Percentiles rank a stretch among this genome's conserved stretches.
phyloP scores from a whole-genome alignment of 2,329 filamentous ascomycete species.

The Aspergillus unguis region DNA sequence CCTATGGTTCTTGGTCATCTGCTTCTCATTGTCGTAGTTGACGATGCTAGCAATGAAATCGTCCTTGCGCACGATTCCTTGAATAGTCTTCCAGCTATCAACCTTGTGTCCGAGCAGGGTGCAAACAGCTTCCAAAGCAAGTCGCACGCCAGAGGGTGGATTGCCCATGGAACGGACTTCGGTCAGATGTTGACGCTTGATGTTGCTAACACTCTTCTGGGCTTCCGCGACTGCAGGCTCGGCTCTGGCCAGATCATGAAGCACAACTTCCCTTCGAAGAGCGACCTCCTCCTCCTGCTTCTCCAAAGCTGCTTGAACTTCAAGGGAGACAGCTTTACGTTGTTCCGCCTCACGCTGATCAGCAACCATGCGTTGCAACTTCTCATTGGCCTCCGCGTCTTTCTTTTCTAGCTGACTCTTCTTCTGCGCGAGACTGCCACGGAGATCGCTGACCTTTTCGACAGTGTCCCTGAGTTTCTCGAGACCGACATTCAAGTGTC shows the following conservation, averaged over 20 bases:
- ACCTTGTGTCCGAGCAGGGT: conserved; percentile 88
- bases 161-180: conserved; percentile 97
- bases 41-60: conserved; percentile 98
- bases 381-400: conserved; percentile 93
- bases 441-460: conserved; percentile 90
- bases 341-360: conserved; percentile 94
- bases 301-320: conserved; percentile 83
- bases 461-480: conserved; percentile 97
- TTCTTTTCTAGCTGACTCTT: conserved; percentile 90
- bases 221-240: conserved; percentile 92
- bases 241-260: conserved; percentile 81
- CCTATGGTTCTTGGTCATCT: conserved; percentile 82
- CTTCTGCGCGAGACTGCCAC: conserved; percentile 88
- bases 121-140: conserved; percentile 94
- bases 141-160: conserved; percentile 82
- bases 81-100: conserved; percentile 86
- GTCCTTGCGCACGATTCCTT: conserved; percentile 81
- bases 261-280: conserved; percentile 74
- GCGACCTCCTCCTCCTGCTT: conserved; percentile 88
- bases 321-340: conserved; percentile 79
- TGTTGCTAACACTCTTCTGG: conserved; percentile 94
- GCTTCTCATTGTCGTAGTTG: conserved; percentile 90
- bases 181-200: conserved; percentile 94
- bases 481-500: conserved; percentile 94
- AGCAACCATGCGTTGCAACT: conserved; percentile 93